Conservation (phyloP, 441 rosid species). For the Populus trichocarpa region DNA sequence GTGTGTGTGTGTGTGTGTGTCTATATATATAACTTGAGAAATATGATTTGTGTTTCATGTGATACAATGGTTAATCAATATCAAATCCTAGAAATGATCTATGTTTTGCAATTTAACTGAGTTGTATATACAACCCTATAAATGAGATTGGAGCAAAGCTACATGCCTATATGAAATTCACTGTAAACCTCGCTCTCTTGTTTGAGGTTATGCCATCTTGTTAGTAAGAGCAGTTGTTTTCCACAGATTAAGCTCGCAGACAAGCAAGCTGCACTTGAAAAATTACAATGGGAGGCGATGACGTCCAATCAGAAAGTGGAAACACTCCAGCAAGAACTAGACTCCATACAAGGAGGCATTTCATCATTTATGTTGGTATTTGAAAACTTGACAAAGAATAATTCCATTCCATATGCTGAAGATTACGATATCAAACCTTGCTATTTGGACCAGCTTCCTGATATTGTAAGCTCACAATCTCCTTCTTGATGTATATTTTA, state of each 20-base stretch:
- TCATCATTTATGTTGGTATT: constrained; percentile 50
- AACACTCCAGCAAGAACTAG: constrained; percentile 70
- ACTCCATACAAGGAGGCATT: constrained; percentile 56
- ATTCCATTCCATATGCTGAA: constrained; percentile 27
- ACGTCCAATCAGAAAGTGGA: constrained; percentile 54
- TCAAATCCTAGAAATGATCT: background rate
- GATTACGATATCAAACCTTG: constrained; percentile 58
- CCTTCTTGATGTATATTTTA: background rate
- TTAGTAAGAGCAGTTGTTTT: constrained; percentile 1
- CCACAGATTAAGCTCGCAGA: constrained; percentile 88
- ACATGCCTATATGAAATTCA: background rate
- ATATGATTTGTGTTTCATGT: background rate
- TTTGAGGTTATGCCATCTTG: constrained; percentile 4
- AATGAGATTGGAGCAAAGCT: constrained; percentile 2
- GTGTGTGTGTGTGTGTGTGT: too few relatives aligned
- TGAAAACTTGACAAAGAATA: constrained; percentile 50
- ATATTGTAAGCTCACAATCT: constrained; percentile 45
- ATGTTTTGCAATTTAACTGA: background rate
- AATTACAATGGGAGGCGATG: constrained; percentile 88
- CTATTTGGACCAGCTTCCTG: constrained; percentile 48
- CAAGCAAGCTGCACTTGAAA: constrained; percentile 93
- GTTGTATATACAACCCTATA: background rate
- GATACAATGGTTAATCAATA: background rate
- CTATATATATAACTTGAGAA: background rate
- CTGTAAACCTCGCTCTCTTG: background rate